Conservation (phyloP, 2,329 filamentous ascomycete genomes). For the Epichloe uncinata region DNA sequence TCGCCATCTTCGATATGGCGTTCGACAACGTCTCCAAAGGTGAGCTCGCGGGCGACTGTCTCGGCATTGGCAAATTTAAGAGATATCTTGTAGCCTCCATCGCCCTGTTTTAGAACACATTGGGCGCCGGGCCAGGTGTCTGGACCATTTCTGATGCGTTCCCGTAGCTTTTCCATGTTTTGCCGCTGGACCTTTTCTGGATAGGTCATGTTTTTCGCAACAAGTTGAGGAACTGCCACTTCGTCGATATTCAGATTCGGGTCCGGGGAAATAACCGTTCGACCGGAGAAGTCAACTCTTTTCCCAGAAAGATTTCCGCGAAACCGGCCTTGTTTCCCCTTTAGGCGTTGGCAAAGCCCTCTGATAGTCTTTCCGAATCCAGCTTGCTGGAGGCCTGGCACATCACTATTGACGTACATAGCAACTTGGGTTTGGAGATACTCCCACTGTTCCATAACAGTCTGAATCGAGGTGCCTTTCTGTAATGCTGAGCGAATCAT, state of each 20-base stretch:
- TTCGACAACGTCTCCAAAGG: constrained; percentile 80
- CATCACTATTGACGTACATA: constrained; percentile 95
- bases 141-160: constrained; percentile 62
- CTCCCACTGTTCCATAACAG: constrained; percentile 97
- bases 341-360: constrained; percentile 88
- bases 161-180: constrained; percentile 70
- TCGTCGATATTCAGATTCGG: constrained; percentile 89
- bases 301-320: constrained; percentile 95
- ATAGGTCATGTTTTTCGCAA: constrained; percentile 95
- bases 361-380: constrained; percentile 80
- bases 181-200: constrained; percentile 76
- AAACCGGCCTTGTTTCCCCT: constrained; percentile 95
- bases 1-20: constrained; percentile 91
- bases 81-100: constrained; percentile 52
- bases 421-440: constrained; percentile 90
- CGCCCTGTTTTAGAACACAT: constrained; percentile 59
- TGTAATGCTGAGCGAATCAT: constrained; percentile 71
- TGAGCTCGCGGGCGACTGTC: constrained; percentile 58
- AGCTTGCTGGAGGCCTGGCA: constrained; percentile 80
- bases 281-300: constrained; percentile 94
- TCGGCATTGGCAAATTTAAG: constrained; percentile 64
- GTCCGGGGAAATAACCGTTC: constrained; percentile 98
- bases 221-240: constrained; percentile 78
- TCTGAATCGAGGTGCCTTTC: constrained; percentile 73
- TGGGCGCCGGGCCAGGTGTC: constrained; percentile 81